Percentiles rank a stretch among this genome's conserved stretches.
Evolutionary conservation across 768 basidiomycete species (phyloP).

Genomic region (Boletus sp.): DNA sequence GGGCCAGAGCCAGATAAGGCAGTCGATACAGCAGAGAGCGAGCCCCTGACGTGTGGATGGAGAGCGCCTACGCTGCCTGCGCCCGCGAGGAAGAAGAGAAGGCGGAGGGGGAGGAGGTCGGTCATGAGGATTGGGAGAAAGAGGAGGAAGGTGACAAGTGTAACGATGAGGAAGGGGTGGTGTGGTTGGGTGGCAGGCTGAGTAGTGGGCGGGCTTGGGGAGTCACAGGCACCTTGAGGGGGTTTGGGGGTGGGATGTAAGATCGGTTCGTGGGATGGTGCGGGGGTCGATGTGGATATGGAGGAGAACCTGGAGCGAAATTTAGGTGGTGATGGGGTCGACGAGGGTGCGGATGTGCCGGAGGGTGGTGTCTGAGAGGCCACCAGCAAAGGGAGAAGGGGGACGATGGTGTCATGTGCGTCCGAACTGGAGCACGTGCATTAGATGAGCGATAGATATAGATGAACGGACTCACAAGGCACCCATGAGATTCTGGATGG

Average conservation of each 20-base stretch:
- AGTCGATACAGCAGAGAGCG: neutral
- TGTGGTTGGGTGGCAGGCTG: slow-evolving; percentile 7
- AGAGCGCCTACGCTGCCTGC: slow-evolving; percentile 11
- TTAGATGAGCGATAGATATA: neutral
- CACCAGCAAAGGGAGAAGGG: slow-evolving; percentile 41
- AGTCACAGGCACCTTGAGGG: neutral
- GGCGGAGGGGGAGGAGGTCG: slow-evolving; percentile 45
- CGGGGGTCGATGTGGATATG: neutral
- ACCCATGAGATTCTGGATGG: slow-evolving; percentile 90
- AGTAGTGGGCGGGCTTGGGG: neutral
- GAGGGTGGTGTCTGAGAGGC: slow-evolving; percentile 45
- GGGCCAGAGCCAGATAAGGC: slow-evolving; percentile 13
- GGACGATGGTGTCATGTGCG: slow-evolving; percentile 48
- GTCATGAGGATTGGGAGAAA: slow-evolving; percentile 40
- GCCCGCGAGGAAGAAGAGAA: slow-evolving; percentile 37
- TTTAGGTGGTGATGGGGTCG: slow-evolving; percentile 47
- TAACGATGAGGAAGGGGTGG: slow-evolving; percentile 35
- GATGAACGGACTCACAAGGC: slow-evolving; percentile 49
- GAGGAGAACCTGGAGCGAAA: slow-evolving; percentile 37
- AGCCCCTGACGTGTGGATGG: slow-evolving; percentile 8
- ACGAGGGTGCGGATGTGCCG: slow-evolving; percentile 42
- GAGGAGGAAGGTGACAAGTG: slow-evolving; percentile 42
- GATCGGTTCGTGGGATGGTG: slow-evolving; percentile 10
- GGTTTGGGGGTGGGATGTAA: slow-evolving; percentile 4
- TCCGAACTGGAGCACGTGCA: slow-evolving; percentile 53